These are phyloP conservation scores for Arbutus unedo DNA, from an alignment of 148 eudicot genomes.

Conservation along the genomic window DNA sequence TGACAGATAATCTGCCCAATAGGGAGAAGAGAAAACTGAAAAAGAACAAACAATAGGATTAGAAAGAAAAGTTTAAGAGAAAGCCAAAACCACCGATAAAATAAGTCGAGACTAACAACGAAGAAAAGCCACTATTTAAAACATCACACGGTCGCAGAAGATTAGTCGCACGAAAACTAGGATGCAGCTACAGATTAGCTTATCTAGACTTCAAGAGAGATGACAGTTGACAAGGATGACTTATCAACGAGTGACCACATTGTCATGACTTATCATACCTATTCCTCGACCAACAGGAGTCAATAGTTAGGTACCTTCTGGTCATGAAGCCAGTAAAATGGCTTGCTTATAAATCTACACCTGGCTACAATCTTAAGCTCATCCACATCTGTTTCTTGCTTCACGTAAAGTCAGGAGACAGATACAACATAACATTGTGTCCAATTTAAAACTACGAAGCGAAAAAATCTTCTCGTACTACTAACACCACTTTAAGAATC, in stretches of 20 bases:
- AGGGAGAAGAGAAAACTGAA: not conserved
- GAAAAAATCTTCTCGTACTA: not conserved
- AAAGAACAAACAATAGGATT: not conserved
- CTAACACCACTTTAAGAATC: not conserved
- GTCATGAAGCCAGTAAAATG: not conserved
- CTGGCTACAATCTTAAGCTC: not conserved
- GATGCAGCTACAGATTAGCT: not conserved
- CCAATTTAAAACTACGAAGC: not conserved
- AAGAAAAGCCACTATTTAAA: constrained; percentile 3
- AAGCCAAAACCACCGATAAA: not conserved
- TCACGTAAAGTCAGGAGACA: not conserved
- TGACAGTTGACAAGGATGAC: not conserved
- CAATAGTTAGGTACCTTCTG: not conserved
- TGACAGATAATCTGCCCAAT: not conserved
- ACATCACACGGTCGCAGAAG: not conserved
- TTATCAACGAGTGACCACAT: not conserved
- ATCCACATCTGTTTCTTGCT: not conserved
- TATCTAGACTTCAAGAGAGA: not conserved
- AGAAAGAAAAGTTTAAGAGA: not conserved
- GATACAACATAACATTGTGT: not conserved
- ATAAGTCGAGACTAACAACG: not conserved
- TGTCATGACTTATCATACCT: not conserved
- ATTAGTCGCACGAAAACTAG: not conserved
- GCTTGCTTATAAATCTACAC: not conserved
- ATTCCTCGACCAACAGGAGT: not conserved